These are phyloP conservation scores for Phoenix roebelenii DNA, from an alignment of 176 grass and related monocot species.

Conservation along the genomic window DNA sequence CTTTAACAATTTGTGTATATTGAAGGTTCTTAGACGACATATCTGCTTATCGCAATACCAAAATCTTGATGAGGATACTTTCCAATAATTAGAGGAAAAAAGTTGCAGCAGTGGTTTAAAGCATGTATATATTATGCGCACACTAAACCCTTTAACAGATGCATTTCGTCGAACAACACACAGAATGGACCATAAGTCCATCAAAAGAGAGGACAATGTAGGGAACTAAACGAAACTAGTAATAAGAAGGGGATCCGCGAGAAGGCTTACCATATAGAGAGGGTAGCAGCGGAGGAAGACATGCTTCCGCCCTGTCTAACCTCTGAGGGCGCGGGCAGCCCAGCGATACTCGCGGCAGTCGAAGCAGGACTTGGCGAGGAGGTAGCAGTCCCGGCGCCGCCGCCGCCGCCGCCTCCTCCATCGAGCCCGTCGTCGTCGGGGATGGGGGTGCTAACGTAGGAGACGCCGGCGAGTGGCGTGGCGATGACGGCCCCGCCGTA, in stretches of 20 bases:
- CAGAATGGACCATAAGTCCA: neutral
- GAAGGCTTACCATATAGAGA: constrained; percentile 26
- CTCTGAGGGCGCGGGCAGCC: constrained; percentile 53
- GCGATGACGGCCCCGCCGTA: constrained; percentile 9
- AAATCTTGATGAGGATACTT: too few relatives aligned
- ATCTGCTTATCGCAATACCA: too few relatives aligned
- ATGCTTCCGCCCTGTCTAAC: constrained; percentile 48
- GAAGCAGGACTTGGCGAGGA: constrained; percentile 93
- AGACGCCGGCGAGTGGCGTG: constrained; percentile 70
- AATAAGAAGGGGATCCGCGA: neutral
- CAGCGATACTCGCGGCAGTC: constrained; percentile 91
- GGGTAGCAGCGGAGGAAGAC: constrained; percentile 92
- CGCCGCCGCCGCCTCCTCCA: constrained; percentile 38
- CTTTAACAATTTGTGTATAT: too few relatives aligned
- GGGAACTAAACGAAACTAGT: neutral
- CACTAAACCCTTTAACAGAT: neutral
- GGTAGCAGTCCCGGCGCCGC: constrained; percentile 32
- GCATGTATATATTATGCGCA: too few relatives aligned
- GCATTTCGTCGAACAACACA: constrained; percentile 41
- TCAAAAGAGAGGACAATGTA: neutral
- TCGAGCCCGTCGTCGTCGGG: constrained; percentile 65
- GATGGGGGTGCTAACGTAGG: constrained; percentile 87
- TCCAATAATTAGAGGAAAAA: too few relatives aligned
- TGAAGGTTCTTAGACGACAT: too few relatives aligned
- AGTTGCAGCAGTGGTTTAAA: too few relatives aligned